These are phyloP conservation scores for Paramecium bursaria DNA, from an alignment of 73 alveolate genomes.

Conservation along the genomic window DNA sequence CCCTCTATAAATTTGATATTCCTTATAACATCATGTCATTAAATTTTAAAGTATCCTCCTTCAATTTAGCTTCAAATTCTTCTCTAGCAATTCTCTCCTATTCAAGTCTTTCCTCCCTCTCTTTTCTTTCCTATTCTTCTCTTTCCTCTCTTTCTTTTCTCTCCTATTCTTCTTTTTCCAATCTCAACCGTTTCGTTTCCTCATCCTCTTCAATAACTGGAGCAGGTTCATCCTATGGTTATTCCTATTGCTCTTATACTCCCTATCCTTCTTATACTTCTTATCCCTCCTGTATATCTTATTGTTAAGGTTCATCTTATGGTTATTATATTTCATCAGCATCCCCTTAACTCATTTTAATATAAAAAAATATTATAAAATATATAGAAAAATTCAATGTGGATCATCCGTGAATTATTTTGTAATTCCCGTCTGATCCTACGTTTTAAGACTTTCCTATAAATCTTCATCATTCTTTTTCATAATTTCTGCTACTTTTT, in stretches of 20 bases:
- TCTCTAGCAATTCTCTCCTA: constrained; percentile 60
- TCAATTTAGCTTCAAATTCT: constrained; percentile 53
- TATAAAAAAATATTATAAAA: too few relatives aligned
- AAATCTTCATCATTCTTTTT: too few relatives aligned
- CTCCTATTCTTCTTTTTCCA: constrained; percentile 55
- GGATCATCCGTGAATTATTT: too few relatives aligned
- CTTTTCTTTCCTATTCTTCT: constrained; percentile 50
- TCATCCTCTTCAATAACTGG: constrained; percentile 63
- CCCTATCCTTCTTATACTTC: not conserved
- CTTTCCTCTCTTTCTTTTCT: constrained; percentile 64
- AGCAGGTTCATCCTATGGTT: constrained; percentile 28
- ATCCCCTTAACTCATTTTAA: not conserved
- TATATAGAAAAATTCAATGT: too few relatives aligned
- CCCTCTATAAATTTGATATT: not conserved
- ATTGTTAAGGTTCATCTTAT: not conserved
- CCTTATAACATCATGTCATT: constrained; percentile 41
- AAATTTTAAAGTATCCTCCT: constrained; percentile 54
- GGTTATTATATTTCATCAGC: not conserved
- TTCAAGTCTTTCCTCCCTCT: constrained; percentile 53
- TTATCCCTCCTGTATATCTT: not conserved
- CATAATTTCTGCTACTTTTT: too few relatives aligned
- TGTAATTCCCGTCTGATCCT: too few relatives aligned
- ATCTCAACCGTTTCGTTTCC: constrained; percentile 42
- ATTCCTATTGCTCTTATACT: not conserved
- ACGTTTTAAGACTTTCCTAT: too few relatives aligned